Conservation (phyloP, 2,329 filamentous ascomycete genomes). For the Bipolaris gigantea region DNA sequence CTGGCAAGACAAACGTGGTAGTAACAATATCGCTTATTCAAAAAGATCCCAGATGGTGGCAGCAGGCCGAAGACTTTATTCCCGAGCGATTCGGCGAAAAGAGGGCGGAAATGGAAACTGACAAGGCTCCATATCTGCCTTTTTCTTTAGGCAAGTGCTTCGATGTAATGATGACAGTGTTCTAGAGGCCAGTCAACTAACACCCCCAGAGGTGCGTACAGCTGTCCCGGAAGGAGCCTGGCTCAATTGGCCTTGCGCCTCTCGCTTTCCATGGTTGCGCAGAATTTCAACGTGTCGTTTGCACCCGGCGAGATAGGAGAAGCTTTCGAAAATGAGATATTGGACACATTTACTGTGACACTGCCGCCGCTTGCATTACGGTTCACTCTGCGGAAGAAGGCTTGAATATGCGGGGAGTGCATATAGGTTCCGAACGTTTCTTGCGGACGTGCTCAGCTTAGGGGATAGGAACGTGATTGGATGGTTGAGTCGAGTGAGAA, state of each 20-base stretch:
- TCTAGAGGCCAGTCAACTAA: background rate
- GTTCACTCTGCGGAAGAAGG: constrained; percentile 19
- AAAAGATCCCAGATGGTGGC: constrained; percentile 18
- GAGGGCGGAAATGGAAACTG: constrained; percentile 20
- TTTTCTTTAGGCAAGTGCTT: constrained; percentile 16
- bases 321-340: constrained; percentile 21
- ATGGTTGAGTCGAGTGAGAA: too few relatives aligned
- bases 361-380: constrained; percentile 33
- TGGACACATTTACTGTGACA: constrained; percentile 28
- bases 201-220: constrained; percentile 20
- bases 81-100: constrained; percentile 23
- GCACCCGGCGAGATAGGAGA: constrained; percentile 23
- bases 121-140: constrained; percentile 20
- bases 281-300: constrained; percentile 20
- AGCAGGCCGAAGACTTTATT: constrained; percentile 16
- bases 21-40: constrained; percentile 15
- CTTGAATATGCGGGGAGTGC: background rate
- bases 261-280: constrained; percentile 15
- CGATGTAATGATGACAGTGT: background rate
- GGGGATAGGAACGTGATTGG: too few relatives aligned
- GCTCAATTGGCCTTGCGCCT: constrained; percentile 19
- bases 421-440: too few relatives aligned
- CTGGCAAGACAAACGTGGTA: constrained; percentile 16
- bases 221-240: constrained; percentile 24
- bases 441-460: too few relatives aligned